Conservation (phyloP, 805 yeast species). For the Saccharomyces eubayanus region DNA sequence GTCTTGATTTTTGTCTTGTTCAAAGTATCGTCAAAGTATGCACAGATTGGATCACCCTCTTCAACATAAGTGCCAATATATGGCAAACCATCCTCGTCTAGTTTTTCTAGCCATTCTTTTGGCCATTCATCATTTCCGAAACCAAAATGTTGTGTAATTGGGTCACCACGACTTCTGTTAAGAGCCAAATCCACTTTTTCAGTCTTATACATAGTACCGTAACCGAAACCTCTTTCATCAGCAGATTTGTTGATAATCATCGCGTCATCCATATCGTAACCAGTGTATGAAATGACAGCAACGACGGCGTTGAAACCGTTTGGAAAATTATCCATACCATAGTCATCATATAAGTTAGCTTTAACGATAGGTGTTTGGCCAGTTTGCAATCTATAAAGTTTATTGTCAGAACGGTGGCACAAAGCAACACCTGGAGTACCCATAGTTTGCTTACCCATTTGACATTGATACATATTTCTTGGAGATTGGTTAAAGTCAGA, state of each 20-base stretch:
- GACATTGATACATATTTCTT: conserved; percentile 99
- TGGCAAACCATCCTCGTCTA: conserved; percentile 91
- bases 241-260: conserved; percentile 97
- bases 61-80: conserved; percentile 76
- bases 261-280: conserved; percentile 99
- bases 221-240: conserved; percentile 95
- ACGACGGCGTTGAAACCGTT: conserved; percentile 98
- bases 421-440: conserved; percentile 98
- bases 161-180: conserved; percentile 84
- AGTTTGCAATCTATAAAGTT: conserved; percentile 81
- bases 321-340: conserved; percentile 97
- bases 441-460: conserved; percentile 99
- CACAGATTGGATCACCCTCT: conserved; percentile 94
- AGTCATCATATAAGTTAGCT: conserved; percentile 87
- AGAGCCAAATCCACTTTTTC: conserved; percentile 79
- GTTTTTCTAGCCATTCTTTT: conserved; percentile 74
- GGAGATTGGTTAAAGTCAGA: conserved; percentile 99
- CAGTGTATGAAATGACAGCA: conserved; percentile 96
- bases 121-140: conserved; percentile 94
- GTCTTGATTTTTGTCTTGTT: conserved; percentile 89
- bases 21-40: conserved; percentile 81
- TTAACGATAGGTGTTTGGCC: conserved; percentile 98
- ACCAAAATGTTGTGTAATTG: conserved; percentile 88
- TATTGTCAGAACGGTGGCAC: conserved; percentile 87
- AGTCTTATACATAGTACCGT: conserved; percentile 92